A percentile compares a stretch with the other conserved stretches of the same genome.
Conservation (phyloP, 305 asterid species). For the Striga hermonthica region DNA sequence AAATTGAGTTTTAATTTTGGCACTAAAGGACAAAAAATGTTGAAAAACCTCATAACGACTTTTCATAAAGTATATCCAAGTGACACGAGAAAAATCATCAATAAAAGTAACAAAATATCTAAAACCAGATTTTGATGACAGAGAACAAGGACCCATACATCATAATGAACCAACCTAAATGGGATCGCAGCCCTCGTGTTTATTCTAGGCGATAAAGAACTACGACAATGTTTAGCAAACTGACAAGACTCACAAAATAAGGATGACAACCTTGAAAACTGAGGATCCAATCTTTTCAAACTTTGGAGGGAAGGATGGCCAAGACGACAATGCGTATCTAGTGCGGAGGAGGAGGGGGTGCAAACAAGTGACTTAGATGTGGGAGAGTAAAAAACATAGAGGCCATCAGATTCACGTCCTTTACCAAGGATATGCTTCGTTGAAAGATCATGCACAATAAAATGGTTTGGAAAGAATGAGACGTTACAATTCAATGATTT, state of each 20-base stretch:
- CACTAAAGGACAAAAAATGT: neutral
- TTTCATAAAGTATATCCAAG: neutral
- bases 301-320: neutral
- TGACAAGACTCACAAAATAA: neutral
- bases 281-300: neutral
- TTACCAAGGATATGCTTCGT: too few species aligned
- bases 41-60: neutral
- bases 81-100: neutral
- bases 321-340: neutral
- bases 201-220: too few species aligned
- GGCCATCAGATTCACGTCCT: neutral
- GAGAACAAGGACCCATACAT: too few species aligned
- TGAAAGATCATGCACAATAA: too few species aligned
- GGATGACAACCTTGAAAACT: neutral
- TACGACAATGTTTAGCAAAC: too few species aligned
- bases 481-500: neutral
- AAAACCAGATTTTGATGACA: too few species aligned
- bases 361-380: neutral
- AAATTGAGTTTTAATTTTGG: neutral
- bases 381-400: neutral
- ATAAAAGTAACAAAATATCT: too few species aligned
- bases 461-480: neutral
- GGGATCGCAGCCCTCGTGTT: too few species aligned
- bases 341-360: neutral
- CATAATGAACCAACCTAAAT: too few species aligned